Evolutionary conservation across 768 basidiomycete genomes (phyloP), one percentile per base, ranked within the genome.

Genomic region (Trametes maxima): DNA sequence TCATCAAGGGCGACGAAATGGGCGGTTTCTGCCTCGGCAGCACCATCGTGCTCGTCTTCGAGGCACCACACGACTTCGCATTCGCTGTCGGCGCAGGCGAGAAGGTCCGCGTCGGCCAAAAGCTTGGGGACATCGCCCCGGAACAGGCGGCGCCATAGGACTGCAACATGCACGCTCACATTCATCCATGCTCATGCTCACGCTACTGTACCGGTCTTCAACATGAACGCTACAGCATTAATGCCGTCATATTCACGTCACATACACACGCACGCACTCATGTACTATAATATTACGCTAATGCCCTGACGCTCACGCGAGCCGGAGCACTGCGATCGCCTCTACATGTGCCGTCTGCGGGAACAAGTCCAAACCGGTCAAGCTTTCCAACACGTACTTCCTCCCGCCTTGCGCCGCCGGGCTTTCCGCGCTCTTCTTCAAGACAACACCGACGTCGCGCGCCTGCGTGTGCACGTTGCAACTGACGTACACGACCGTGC

Each of bases 311-410:
- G 46, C 22, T 57, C 50, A 65, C 45, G 74, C 76, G 45, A 87
- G 74, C 64, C 84, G 78, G 67, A 92, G 75, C 28, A 92, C 80
- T 6, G 88, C 73, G 17, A 73, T 71, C 10, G 69, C 69, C 76
- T 98, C 94, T 10, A 96, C 93, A 79, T 98, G 95, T 13, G 92
- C 90, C 24, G 94, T 96, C 79, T 98, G 95, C 8, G 96, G 94
- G 78, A 98, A 99, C 56, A 99, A 71, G 78, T 98, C 96, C 66
- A 97, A 93, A 37, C 94, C 95, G 62, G 90, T 75, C 68, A 97
- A 66, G 67, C 87, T 92, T 76, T 95, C 91, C 68, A 99, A 67
- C 63, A 83, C 79, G 75, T 97, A 99, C 67, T 76, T 78, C 67
- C 73, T 76, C 40, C 74, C 74, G 4, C 65, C 65, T 39, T 63